These are phyloP conservation scores for Globisporangium echinulatum DNA, from an alignment of 352 stramenopile species.

Conservation along the genomic window DNA sequence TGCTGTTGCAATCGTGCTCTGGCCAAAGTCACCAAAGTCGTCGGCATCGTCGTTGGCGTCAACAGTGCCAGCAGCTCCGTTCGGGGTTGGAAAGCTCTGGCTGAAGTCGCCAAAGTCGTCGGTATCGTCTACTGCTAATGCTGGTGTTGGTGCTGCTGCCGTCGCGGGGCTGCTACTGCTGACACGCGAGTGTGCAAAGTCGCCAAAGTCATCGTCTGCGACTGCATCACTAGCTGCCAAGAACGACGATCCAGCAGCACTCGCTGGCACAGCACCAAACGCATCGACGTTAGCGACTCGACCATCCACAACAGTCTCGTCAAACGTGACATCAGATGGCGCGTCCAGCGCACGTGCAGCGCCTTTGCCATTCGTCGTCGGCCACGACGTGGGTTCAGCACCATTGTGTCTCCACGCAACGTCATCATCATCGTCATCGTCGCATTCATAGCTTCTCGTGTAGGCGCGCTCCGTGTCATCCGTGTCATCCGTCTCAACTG, in stretches of 20 bases:
- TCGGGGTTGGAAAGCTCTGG: not conserved
- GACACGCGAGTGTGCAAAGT: not conserved
- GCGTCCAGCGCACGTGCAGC: not conserved
- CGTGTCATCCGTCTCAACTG: no score
- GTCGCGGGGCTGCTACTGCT: no score
- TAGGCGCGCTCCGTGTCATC: no score
- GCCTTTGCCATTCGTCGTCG: no score
- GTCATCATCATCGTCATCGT: no score
- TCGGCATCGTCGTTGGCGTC: not conserved
- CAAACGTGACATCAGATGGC: no score
- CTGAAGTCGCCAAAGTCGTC: slow-evolving; percentile 30
- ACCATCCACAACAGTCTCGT: no score
- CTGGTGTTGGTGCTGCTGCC: no score
- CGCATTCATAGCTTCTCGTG: no score
- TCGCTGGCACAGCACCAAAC: not conserved
- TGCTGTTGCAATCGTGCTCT: not conserved
- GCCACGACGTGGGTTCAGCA: no score
- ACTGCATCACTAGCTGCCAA: no score
- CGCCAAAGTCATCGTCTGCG: slow-evolving; percentile 13
- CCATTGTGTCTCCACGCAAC: no score
- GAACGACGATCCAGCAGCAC: not conserved
- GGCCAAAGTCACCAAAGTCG: slow-evolving; percentile 29
- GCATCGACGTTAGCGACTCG: not conserved
- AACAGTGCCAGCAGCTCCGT: not conserved
- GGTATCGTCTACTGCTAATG: slow-evolving; percentile 16